These are phyloP conservation scores for Malassezia brasiliensis DNA, from an alignment of 1,284 basidiomycete species.

Conservation along the genomic window DNA sequence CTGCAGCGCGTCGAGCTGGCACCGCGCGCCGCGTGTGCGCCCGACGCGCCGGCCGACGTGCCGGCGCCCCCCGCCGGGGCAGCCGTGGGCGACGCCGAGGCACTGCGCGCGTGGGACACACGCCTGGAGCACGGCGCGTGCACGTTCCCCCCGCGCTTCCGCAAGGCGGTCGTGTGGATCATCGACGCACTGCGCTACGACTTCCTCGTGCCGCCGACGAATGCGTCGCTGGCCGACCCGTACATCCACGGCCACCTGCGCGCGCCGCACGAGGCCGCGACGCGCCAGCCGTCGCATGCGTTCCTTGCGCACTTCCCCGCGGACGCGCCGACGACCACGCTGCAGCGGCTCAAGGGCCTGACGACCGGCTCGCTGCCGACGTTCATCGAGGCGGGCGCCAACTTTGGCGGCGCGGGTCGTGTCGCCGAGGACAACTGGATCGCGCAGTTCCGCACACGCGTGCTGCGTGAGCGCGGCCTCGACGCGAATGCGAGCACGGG, in stretches of 20 bases:
- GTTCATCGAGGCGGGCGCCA: constrained; percentile 83
- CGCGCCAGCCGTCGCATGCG: constrained; percentile 59
- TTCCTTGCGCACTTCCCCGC: constrained; percentile 80
- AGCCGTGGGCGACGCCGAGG: constrained; percentile 10
- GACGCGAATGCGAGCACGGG: neutral
- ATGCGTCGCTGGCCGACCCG: constrained; percentile 54
- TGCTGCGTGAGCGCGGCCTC: neutral
- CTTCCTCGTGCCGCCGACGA: constrained; percentile 65
- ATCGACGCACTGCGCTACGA: constrained; percentile 92
- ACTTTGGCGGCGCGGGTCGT: constrained; percentile 61
- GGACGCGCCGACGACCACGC: constrained; percentile 88
- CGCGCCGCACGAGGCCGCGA: constrained; percentile 64
- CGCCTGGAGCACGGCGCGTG: constrained; percentile 28
- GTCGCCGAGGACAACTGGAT: constrained; percentile 76
- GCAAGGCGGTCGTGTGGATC: constrained; percentile 67
- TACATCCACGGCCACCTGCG: constrained; percentile 74
- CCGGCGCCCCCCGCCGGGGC: constrained; percentile 18
- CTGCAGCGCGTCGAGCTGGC: constrained; percentile 34
- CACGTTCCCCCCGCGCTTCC: constrained; percentile 26
- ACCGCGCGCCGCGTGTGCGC: constrained; percentile 12
- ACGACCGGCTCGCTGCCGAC: constrained; percentile 93
- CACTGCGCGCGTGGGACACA: constrained; percentile 24
- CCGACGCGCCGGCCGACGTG: constrained; percentile 5
- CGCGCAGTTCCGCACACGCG: constrained; percentile 47
- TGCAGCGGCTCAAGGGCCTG: constrained; percentile 88